A percentile compares a stretch with the other conserved stretches of the same genome.
These are phyloP conservation scores for Podila clonocystis DNA, from an alignment of 192 early-diverging fungal species.

Conservation along the genomic window DNA sequence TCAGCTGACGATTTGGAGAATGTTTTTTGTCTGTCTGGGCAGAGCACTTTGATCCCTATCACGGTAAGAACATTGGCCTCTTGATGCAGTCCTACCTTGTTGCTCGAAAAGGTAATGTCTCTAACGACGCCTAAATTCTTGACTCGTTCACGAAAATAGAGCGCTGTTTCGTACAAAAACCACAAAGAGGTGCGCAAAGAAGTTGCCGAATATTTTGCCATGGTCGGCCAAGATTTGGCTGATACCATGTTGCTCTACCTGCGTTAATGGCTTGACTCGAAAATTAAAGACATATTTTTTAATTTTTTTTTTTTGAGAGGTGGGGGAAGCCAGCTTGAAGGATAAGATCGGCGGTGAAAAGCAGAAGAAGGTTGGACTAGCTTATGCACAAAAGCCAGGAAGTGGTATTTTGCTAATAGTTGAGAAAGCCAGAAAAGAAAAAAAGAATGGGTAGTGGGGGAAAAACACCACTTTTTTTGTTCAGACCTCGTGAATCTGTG, in stretches of 20 bases:
- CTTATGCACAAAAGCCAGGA: no score
- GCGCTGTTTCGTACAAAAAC: conserved; percentile 12
- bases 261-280: neutral
- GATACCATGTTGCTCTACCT: conserved; percentile 38
- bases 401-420: neutral
- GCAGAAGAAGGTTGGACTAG: no score
- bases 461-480: neutral
- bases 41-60: conserved; percentile 27
- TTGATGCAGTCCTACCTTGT: neutral
- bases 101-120: neutral
- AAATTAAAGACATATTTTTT: neutral
- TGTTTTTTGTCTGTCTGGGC: conserved; percentile 20
- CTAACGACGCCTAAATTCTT: neutral
- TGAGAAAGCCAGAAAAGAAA: neutral
- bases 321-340: no score
- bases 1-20: neutral
- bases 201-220: conserved; percentile 26
- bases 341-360: no score
- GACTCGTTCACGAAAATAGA: conserved; percentile 6
- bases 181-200: neutral
- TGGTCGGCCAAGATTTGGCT: conserved; percentile 46
- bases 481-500: conserved; percentile 12
- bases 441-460: neutral
- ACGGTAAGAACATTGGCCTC: conserved; percentile 1
- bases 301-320: no score